Base-by-base conservation (phyloP, 2,329 filamentous ascomycete species). In the Pyricularia pennisetigena region DNA sequence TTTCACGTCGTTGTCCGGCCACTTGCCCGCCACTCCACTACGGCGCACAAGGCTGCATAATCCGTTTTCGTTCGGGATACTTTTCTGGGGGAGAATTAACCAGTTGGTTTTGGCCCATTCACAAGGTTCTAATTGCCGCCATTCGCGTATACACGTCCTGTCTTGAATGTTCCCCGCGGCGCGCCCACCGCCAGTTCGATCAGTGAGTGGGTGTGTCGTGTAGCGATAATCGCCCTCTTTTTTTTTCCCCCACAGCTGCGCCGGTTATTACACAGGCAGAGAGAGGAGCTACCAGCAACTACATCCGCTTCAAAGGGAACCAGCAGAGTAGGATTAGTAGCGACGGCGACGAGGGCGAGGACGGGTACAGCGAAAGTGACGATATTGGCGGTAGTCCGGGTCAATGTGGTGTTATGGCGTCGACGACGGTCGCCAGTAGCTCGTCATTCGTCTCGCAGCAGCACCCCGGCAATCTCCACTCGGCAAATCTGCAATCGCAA, bases 361-460 rank as follows among this genome's bases (percentile, higher is more conserved):
- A 26, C 57, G n/a, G n/a, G n/a, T n/a, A 61, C 23, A 3, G 10
- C n/a, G 14, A 24, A 26, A 61, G 12, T 28, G 26, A 62, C 23
- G 9, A 20, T 7, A 49, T 23, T 28, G 32, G 32, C 63, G 30
- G 63, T n/a, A 41, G n/a, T 65, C 29, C 29, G 32, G 59, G 59
- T 62, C 59, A 24, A 62, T 62, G 59, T 24, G 26, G 16, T 72
- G 75, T 75, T 69, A 79, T 81, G 79, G 77, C 79, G 72, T 79
- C 78, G 70, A 75, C 77, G 49, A 76, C 75, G 49, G 71, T 79
- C 69, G 76, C 76, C 66, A 75, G 76, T 65, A 69, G 72, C 49
- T 59, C 70, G 29, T 49, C 66, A 59, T 62, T 32, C 49, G 30
- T 67, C 57, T 32, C 54, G 16, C 66, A 26, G 28, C 59, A 41